Evolutionary conservation across 352 stramenopile genomes (phyloP), one percentile per base, ranked within the genome.

Genomic region (Pythium aquatile): DNA sequence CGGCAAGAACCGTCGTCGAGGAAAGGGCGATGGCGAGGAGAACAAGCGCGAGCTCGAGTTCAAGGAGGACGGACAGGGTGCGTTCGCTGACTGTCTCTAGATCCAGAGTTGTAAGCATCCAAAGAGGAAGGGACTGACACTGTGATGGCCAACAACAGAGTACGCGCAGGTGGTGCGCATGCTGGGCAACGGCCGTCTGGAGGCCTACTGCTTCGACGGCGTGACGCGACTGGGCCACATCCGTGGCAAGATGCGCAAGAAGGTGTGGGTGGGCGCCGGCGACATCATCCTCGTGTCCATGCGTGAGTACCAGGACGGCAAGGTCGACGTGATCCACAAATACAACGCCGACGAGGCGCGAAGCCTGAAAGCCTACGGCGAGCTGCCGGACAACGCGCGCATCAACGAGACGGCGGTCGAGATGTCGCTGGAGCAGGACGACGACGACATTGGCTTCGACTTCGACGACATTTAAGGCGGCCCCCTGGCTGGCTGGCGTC

Each of bases 301-400:
- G 69, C 88, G 98, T 75, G 97, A 99, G 73, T 99, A 99, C 87
- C 98, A 99, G 84, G 97, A 99, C 78, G 97, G 98, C 85, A 99
- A 99, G 82, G 96, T 98, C 54, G 97, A 99, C 74, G 94, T 99
- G 72, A 98, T 99, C 70, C 96, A 99, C 85, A 99, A 99, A 80
- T 98, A 99, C 85, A 97, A 97, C 66, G 96, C 93, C 9, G 96
- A 98, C 75, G 94, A 98, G 74, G 98, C 98, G n/a, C 90, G 97
- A 61, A 99, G 98, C 69, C 85, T 99, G 53, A 99, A 99, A 85
- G 96, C 98, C 40, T 99, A 99, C 82, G 97, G 97, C 73, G 98
- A 99, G 78, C 85, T 99, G 49, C 98, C 98, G n/a, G 97, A 99
- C 73, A 97, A 96, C 66, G 90, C 86, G 56, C 80, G 85, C 51